Conservation (phyloP, 1,139 yeast genomes). For the Taiozyma onychis region DNA sequence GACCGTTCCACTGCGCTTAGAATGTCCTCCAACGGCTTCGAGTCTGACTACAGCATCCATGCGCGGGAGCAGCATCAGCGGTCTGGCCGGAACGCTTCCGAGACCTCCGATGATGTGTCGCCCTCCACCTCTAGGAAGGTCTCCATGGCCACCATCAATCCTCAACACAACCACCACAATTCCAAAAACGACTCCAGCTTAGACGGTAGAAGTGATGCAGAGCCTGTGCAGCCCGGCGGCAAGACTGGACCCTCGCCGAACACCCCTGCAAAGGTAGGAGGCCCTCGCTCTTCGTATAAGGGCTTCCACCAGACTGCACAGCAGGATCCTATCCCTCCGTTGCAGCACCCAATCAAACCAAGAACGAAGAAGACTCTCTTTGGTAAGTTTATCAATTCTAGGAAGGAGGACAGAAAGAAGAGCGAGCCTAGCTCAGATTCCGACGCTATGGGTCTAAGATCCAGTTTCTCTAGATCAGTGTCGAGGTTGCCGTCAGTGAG, state of each 20-base stretch:
- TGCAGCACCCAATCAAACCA: constrained; percentile 45
- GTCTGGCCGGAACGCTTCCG: constrained; percentile 14
- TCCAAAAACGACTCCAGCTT: constrained; percentile 1
- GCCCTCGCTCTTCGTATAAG: constrained; percentile 30
- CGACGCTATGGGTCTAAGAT: neutral
- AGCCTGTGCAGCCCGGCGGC: neutral
- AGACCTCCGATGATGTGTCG: constrained; percentile 7
- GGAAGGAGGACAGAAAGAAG: constrained; percentile 26
- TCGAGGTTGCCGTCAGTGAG: constrained; percentile 8
- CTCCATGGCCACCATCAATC: constrained; percentile 16
- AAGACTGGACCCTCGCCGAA: neutral
- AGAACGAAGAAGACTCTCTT: constrained; percentile 35
- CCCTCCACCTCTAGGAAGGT: constrained; percentile 21
- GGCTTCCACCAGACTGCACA: constrained; percentile 44
- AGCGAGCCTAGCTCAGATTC: constrained; percentile 7
- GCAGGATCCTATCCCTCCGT: constrained; percentile 42
- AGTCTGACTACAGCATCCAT: neutral
- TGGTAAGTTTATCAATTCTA: constrained; percentile 43
- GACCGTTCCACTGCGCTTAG: neutral
- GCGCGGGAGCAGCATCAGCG: constrained; percentile 6
- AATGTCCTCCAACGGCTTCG: neutral
- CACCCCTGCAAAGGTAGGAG: neutral
- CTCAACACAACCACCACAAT: constrained; percentile 1
- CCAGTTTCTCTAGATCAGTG: neutral
- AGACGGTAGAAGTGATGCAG: neutral